A percentile compares a stretch with the other conserved stretches of the same genome.
phyloP scores from a whole-genome alignment of 2,329 filamentous ascomycete species.

The Fonsecaea pedrosoi region DNA sequence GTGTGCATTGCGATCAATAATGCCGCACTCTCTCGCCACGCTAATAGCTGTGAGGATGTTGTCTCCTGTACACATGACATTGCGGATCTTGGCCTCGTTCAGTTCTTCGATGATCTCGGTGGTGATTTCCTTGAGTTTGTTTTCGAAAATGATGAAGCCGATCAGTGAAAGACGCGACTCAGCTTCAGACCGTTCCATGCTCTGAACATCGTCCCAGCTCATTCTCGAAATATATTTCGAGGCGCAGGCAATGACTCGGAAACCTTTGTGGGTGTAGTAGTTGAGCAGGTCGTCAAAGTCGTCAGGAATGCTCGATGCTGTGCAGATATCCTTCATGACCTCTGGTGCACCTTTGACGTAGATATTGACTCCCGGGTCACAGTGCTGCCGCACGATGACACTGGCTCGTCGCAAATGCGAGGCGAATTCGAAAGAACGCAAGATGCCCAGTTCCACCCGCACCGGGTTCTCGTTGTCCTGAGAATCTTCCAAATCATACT shows the following conservation, averaged over 20 bases:
- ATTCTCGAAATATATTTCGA: constrained; percentile 86
- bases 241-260: constrained; percentile 93
- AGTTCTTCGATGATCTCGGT: constrained; percentile 82
- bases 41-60: constrained; percentile 97
- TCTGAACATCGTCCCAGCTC: constrained; percentile 92
- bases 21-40: constrained; percentile 85
- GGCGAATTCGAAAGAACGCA: constrained; percentile 93
- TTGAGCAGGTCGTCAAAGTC: constrained; percentile 90
- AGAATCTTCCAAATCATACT: constrained; percentile 62
- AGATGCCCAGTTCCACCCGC: constrained; percentile 82
- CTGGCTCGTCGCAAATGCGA: constrained; percentile 91
- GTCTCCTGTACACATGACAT: constrained; percentile 96
- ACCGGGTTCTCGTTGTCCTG: constrained; percentile 35
- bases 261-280: constrained; percentile 94
- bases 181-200: constrained; percentile 85
- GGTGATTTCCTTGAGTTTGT: constrained; percentile 92
- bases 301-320: constrained; percentile 77
- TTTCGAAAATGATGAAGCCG: constrained; percentile 98
- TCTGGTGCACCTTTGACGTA: constrained; percentile 98
- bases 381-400: constrained; percentile 88
- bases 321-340: constrained; percentile 93
- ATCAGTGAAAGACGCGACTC: constrained; percentile 85
- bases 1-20: constrained; percentile 80
- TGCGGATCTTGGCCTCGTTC: constrained; percentile 79
- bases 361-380: constrained; percentile 80